Conservation (phyloP, 1,284 basidiomycete genomes). For the Athelia psychrophila region DNA sequence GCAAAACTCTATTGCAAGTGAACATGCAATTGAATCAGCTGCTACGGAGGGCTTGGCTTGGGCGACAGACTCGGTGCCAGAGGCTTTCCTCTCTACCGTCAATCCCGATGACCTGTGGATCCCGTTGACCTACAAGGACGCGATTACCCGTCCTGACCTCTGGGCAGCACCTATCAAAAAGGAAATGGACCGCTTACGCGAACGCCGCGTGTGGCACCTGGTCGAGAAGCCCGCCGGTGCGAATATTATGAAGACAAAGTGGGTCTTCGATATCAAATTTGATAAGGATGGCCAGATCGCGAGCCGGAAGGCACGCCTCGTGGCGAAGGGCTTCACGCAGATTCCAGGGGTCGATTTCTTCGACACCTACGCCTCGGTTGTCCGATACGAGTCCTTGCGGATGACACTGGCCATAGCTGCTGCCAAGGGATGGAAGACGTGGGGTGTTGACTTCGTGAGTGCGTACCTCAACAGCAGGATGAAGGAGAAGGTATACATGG, state of each 20-base stretch:
- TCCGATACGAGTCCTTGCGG: constrained; percentile 22
- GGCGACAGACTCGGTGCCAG: constrained; percentile 15
- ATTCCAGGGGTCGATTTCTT: constrained; percentile 34
- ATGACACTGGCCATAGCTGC: constrained; percentile 25
- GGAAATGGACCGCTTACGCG: constrained; percentile 18
- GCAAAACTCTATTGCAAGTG: constrained; percentile 4
- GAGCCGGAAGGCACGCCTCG: constrained; percentile 33
- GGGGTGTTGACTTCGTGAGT: constrained; percentile 25
- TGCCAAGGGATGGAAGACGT: constrained; percentile 13
- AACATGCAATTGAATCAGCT: too few species aligned
- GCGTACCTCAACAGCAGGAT: constrained; percentile 21
- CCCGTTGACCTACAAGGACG: constrained; percentile 20
- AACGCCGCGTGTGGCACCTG: too few species aligned
- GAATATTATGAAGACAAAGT: constrained; percentile 25
- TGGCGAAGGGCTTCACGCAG: constrained; percentile 40
- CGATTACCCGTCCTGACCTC: constrained; percentile 12
- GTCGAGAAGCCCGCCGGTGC: constrained; percentile 11
- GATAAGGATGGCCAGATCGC: constrained; percentile 23
- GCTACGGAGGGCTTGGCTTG: too few species aligned
- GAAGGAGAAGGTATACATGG: constrained; percentile 17
- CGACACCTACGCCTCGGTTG: constrained; percentile 32
- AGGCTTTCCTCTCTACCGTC: neutral
- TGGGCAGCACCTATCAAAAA: constrained; percentile 21
- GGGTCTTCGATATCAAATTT: constrained; percentile 33
- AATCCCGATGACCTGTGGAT: neutral